Evolutionary conservation across 2,329 filamentous ascomycete species (phyloP).

Genomic region (Diaporthe vexans): DNA sequence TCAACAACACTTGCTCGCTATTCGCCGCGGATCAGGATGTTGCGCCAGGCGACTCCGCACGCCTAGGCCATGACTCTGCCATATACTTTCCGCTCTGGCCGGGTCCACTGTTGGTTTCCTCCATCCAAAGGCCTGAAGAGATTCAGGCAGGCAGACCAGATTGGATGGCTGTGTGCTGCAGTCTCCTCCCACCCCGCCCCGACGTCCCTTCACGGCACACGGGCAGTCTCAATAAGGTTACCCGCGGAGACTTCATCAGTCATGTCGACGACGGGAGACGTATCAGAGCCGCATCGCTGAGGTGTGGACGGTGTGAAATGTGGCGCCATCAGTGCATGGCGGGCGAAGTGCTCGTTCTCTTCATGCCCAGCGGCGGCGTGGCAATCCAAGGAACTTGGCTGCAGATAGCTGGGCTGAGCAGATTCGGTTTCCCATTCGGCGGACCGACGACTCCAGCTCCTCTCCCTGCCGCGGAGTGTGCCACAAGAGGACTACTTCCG

Average conservation of each 20-base stretch:
- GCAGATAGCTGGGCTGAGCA: constrained; percentile 25
- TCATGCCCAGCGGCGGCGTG: constrained; percentile 9
- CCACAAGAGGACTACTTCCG: constrained; percentile 23
- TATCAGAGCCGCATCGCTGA: constrained; percentile 31
- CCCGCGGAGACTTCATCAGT: constrained; percentile 26
- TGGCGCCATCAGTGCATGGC: constrained; percentile 19
- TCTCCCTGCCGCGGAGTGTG: not conserved
- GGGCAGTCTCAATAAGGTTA: constrained; percentile 26
- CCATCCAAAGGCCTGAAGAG: not conserved
- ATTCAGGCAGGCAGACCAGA: not conserved
- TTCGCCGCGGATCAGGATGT: not conserved
- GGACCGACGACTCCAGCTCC: constrained; percentile 1
- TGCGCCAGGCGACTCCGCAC: not conserved
- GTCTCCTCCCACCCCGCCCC: constrained; percentile 17
- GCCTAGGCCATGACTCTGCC: constrained; percentile 13
- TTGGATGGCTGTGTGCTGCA: constrained; percentile 20
- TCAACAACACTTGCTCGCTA: constrained; percentile 14
- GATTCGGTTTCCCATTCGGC: constrained; percentile 26
- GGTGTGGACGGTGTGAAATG: constrained; percentile 22
- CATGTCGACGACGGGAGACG: constrained; percentile 28
- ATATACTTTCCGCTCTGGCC: not conserved
- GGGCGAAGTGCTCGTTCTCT: constrained; percentile 14
- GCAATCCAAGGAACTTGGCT: constrained; percentile 30
- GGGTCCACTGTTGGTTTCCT: constrained; percentile 13
- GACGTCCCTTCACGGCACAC: not conserved